Evolutionary conservation across 768 basidiomycete genomes (phyloP).

Genomic region (Mycena amicta): DNA sequence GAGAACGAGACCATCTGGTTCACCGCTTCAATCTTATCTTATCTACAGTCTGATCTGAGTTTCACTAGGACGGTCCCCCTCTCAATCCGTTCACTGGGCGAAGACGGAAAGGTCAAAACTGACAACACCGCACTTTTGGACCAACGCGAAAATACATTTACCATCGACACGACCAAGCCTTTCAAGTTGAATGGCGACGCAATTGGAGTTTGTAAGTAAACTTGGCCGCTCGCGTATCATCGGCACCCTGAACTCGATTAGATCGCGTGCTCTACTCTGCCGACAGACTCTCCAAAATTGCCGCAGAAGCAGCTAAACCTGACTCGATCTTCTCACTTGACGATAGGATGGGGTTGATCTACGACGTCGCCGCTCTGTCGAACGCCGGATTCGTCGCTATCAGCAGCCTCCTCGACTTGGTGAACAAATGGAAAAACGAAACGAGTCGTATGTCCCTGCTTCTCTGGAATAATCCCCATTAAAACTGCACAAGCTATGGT

Average conservation of each 20-base stretch:
- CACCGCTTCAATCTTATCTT: background rate
- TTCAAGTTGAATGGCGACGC: conserved; percentile 94
- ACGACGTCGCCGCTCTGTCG: conserved; percentile 79
- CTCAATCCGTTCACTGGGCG: conserved; percentile 62
- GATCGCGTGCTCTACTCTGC: conserved; percentile 87
- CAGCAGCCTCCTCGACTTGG: conserved; percentile 74
- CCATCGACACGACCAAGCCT: conserved; percentile 70
- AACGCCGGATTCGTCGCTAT: conserved; percentile 77
- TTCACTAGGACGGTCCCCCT: conserved; percentile 75
- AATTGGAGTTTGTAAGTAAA: conserved; percentile 79
- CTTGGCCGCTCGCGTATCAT: conserved; percentile 1
- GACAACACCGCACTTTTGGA: conserved; percentile 67
- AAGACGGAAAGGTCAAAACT: conserved; percentile 56
- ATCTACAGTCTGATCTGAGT: background rate
- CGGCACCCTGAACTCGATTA: conserved; percentile 29
- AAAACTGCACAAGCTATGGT: conserved; percentile 60
- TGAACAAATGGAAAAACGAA: conserved; percentile 71
- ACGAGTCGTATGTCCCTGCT: conserved; percentile 60
- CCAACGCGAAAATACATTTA: conserved; percentile 65
- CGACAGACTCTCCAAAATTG: conserved; percentile 76
- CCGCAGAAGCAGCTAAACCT: conserved; percentile 70
- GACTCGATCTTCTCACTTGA: conserved; percentile 72
- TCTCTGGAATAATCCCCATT: background rate
- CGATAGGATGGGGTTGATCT: conserved; percentile 87
- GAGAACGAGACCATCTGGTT: conserved; percentile 90